These are phyloP conservation scores for Neurospora terricola DNA, from an alignment of 495 filamentous ascomycete species.

Conservation along the genomic window DNA sequence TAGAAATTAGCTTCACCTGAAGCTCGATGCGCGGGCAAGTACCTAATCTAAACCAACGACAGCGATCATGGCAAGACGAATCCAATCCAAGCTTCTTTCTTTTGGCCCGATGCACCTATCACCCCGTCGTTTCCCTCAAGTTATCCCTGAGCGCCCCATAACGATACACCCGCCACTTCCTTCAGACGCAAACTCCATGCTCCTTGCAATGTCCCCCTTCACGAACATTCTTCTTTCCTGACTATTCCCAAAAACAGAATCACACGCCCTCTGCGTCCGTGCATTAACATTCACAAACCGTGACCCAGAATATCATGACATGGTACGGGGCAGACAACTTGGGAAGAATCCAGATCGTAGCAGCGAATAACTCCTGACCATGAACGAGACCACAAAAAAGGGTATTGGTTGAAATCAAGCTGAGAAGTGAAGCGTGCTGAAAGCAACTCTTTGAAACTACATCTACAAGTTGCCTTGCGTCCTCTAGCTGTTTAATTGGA, in stretches of 20 bases:
- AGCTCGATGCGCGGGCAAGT: background rate
- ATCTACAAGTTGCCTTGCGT: background rate
- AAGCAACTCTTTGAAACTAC: background rate
- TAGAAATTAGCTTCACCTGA: background rate
- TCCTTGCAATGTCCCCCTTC: background rate
- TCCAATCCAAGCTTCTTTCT: background rate
- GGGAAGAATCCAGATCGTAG: background rate
- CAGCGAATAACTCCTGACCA: background rate
- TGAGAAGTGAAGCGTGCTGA: background rate
- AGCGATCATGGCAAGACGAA: background rate
- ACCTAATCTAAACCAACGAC: background rate
- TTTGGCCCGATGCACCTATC: background rate
- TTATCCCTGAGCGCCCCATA: background rate
- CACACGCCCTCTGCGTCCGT: background rate
- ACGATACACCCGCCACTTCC: background rate
- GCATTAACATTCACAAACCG: background rate
- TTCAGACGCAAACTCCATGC: background rate
- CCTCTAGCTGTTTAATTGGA: constrained; percentile 23
- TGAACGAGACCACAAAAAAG: background rate
- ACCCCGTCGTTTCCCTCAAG: background rate
- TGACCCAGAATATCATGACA: background rate
- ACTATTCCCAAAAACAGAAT: background rate
- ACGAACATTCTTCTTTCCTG: background rate
- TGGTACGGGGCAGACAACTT: background rate
- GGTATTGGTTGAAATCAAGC: background rate